phyloP scores from a whole-genome alignment of 225 moss, liverwort and hornwort genomes.

The Asterella californica region DNA sequence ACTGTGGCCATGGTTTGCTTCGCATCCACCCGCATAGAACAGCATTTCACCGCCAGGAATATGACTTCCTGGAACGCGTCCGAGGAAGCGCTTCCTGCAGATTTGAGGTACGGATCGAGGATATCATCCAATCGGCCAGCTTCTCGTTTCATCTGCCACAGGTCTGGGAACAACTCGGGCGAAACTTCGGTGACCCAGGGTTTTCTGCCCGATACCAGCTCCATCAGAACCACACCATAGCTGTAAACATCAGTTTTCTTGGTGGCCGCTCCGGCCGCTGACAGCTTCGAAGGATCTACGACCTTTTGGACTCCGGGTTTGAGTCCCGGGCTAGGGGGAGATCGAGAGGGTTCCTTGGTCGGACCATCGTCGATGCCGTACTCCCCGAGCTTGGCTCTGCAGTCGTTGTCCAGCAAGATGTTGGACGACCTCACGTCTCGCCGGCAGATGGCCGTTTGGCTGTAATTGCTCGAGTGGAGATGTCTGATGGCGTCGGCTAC shows the following conservation, averaged over 20 bases:
- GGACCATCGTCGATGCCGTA: slow-evolving; percentile 25
- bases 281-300: slow-evolving; percentile 31
- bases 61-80: slow-evolving; percentile 22
- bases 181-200: slow-evolving; percentile 22
- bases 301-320: slow-evolving; percentile 25
- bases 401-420: slow-evolving; percentile 58
- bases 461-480: slow-evolving; percentile 63
- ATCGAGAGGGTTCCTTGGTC: slow-evolving; percentile 17
- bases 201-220: slow-evolving; percentile 23
- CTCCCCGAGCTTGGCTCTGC: slow-evolving; percentile 37
- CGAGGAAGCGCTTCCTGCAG: slow-evolving; percentile 1
- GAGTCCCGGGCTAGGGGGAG: slow-evolving; percentile 9
- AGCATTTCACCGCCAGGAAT: slow-evolving; percentile 24
- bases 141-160: slow-evolving; percentile 27
- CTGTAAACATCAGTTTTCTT: slow-evolving; percentile 35
- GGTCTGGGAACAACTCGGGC: slow-evolving; percentile 16
- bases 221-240: slow-evolving; percentile 46
- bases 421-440: slow-evolving; percentile 75
- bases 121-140: slow-evolving; percentile 16
- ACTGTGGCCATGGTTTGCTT: slow-evolving; percentile 25
- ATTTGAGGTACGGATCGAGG: slow-evolving; percentile 18
- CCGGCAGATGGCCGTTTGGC: slow-evolving; percentile 56
- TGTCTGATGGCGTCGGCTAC: slow-evolving; percentile 75
- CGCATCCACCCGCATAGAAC: slow-evolving; percentile 14
- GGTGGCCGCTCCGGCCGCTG: slow-evolving; percentile 24